Evolutionary conservation across 345 rosid genomes (phyloP).

Genomic region (Physaria fendleri): DNA sequence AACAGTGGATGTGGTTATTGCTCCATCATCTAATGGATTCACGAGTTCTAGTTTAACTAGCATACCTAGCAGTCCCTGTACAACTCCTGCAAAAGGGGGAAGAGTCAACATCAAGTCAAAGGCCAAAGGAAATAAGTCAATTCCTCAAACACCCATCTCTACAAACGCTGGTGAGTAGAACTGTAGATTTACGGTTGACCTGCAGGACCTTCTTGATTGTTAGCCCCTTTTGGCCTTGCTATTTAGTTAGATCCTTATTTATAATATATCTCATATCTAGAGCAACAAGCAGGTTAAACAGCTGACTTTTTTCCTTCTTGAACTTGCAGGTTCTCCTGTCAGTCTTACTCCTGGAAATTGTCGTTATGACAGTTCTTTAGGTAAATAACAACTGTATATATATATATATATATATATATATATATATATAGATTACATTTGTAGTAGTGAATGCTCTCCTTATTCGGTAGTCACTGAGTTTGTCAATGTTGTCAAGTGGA

Average conservation of each 20-base stretch:
- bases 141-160: conserved; percentile 67
- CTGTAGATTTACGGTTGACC: not conserved
- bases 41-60: conserved; percentile 44
- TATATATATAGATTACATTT: too few relatives aligned
- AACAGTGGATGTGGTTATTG: conserved; percentile 34
- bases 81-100: conserved; percentile 71
- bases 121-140: conserved; percentile 50
- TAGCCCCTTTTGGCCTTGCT: not conserved
- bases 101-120: conserved; percentile 52
- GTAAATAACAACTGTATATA: conserved; percentile 33
- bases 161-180: conserved; percentile 56
- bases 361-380: conserved; percentile 95
- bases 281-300: not conserved
- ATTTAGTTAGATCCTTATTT: not conserved
- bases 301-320: conserved; percentile 20
- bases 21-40: conserved; percentile 35
- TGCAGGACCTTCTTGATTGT: not conserved
- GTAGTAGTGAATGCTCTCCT: too few relatives aligned
- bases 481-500: not conserved
- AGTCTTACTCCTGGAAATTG: conserved; percentile 81
- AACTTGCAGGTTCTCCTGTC: conserved; percentile 65
- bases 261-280: not conserved
- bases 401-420: too few relatives aligned
- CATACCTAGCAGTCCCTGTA: conserved; percentile 47
- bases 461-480: not conserved